These are phyloP conservation scores for Phaeomoniella chlamydospora DNA, from an alignment of 2,329 filamentous ascomycete species.

Conservation along the genomic window DNA sequence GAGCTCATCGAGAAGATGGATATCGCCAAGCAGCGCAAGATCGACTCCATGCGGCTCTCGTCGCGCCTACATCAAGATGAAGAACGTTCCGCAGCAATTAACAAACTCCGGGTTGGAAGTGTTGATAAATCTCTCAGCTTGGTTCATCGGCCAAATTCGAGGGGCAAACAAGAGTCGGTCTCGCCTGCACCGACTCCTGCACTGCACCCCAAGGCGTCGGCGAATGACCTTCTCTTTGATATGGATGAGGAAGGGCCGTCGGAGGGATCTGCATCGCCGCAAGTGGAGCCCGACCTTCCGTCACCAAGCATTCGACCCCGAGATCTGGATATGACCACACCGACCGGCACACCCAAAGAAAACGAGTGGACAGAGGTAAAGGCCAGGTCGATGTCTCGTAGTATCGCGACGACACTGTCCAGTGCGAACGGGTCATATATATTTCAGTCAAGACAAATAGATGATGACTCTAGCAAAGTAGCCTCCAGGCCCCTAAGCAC, in stretches of 20 bases:
- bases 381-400: not conserved
- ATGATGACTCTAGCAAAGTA: not conserved
- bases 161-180: slow-evolving; percentile 5
- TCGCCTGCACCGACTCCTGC: slow-evolving; percentile 36
- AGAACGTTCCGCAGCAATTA: slow-evolving; percentile 43
- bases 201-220: slow-evolving; percentile 42
- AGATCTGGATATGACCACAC: slow-evolving; percentile 15
- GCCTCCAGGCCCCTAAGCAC: slow-evolving; percentile 1
- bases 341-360: slow-evolving; percentile 4
- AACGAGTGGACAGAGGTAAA: not conserved
- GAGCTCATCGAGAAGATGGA: slow-evolving; percentile 24
- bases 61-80: slow-evolving; percentile 51
- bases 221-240: slow-evolving; percentile 70
- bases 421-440: not conserved
- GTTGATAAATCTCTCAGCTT: slow-evolving; percentile 40
- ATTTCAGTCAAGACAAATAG: not conserved
- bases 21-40: slow-evolving; percentile 41
- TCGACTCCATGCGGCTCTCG: slow-evolving; percentile 64
- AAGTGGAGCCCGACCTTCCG: not conserved
- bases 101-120: slow-evolving; percentile 45
- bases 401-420: not conserved
- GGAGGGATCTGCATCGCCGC: not conserved
- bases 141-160: slow-evolving; percentile 3
- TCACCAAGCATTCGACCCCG: not conserved
- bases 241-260: slow-evolving; percentile 71